Evolutionary conservation across 192 early-diverging fungal genomes (phyloP), one percentile per base, ranked within the genome.

Genomic region (Spinellus fusiger): DNA sequence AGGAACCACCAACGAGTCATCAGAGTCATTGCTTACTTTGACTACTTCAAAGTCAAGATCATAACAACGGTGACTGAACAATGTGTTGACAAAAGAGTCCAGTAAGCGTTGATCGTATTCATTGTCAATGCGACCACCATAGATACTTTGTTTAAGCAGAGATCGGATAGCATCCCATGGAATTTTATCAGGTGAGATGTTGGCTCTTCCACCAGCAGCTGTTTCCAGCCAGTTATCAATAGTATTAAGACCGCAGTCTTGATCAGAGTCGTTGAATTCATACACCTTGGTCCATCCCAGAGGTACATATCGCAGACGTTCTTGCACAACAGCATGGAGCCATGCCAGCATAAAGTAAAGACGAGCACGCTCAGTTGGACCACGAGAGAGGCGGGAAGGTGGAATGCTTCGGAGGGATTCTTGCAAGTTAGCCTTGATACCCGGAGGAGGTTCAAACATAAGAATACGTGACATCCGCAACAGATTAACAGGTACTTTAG

Each of bases 221-320:
- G 70, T 74, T 32, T 90, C 93, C n/a, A 98, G 57, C 98, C 98
- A 99, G 47, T 78, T 70, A 75, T 99, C 94, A 48, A 98, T 83
- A 0, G 94, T 92, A 16, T 77, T 79, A 29, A 96, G 64, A 0
- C 90, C 93, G 68, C 93, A 96, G 38, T 94, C 91, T 68, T 91
- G 88, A 73, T 99, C 96, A 5, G 95, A 89, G 62, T 99, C 98
- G 70, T 95, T 97, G 69, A 99, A 99, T 69, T 98, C 98, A 68
- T 99, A 99, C 1, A 74, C 63, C 74, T 94, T 95, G 10, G 94
- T 88, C 98, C 98, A 99, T 22, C 98, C 98, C 29, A 99, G 79
- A 40, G 98, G 98, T 16, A 86, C 86, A 70, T 99, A 99, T 9
- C 98, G 89, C 31, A 97, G 80, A 49, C 98, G 92, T 79, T 99